phyloP scores from a whole-genome alignment of 176 grass and related monocot species.

The Ampelocalamus luodianensis region DNA sequence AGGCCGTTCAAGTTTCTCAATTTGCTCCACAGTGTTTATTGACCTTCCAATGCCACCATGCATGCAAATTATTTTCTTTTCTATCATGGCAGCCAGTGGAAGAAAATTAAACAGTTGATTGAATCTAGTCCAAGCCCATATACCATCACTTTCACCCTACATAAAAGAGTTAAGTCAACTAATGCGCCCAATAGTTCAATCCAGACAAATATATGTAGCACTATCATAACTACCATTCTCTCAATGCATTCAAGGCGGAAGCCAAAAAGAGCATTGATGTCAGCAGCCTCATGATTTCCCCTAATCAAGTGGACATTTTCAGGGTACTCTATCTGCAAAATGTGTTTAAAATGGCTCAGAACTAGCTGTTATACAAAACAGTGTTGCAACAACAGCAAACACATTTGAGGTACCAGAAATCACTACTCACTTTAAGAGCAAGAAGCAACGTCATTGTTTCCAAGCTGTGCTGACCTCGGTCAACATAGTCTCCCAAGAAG shows the following conservation, averaged over 20 bases:
- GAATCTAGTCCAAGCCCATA: conserved; percentile 98
- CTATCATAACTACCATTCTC: conserved; percentile 76
- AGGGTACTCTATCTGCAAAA: conserved; percentile 93
- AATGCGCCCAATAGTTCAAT: conserved; percentile 15
- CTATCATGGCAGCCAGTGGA: conserved; percentile 96
- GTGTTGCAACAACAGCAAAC: neutral
- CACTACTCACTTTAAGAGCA: conserved; percentile 85
- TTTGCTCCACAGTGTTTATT: conserved; percentile 90
- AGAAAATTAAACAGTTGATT: conserved; percentile 98
- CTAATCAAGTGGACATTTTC: conserved; percentile 91
- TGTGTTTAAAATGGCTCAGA: conserved; percentile 41
- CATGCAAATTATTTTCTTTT: conserved; percentile 99
- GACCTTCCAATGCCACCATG: conserved; percentile 99
- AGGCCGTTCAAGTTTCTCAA: conserved; percentile 98
- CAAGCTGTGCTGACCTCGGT: conserved; percentile 95
- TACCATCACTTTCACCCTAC: conserved; percentile 96
- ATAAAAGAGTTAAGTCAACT: conserved; percentile 32
- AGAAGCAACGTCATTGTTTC: conserved; percentile 97
- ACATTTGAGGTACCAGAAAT: conserved; percentile 19
- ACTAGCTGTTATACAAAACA: conserved; percentile 28
- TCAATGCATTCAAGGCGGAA: conserved; percentile 98
- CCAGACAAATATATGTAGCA: conserved; percentile 22
- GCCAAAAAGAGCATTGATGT: conserved; percentile 99
- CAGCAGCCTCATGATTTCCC: conserved; percentile 99
- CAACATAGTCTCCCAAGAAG: conserved; percentile 99